A percentile compares a stretch with the other conserved stretches of the same genome.
phyloP scores from a whole-genome alignment of 1,139 yeast species.

The Pneumocystis wakefieldiae region DNA sequence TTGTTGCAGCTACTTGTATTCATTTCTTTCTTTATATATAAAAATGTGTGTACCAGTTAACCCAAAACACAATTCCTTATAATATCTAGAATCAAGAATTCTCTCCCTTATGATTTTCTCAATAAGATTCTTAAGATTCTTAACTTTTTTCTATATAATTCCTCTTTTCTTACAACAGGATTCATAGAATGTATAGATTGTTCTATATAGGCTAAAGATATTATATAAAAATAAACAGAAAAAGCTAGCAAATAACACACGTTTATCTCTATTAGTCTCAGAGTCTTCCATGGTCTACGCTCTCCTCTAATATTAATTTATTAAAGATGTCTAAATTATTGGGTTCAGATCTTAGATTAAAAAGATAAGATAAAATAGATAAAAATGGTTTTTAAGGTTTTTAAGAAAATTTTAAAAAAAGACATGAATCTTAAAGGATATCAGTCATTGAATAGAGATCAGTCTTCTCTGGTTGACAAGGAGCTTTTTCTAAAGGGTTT shows the following conservation, averaged over 20 bases:
- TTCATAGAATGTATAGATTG: slow-evolving; percentile 4
- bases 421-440: not conserved
- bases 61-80: slow-evolving; percentile 47
- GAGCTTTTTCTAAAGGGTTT: slow-evolving; percentile 30
- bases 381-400: not conserved
- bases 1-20: slow-evolving; percentile 27
- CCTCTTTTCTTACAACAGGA: not conserved
- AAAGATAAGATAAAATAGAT: not conserved
- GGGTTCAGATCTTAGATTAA: too few relatives aligned
- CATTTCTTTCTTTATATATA: not conserved
- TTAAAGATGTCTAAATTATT: too few relatives aligned
- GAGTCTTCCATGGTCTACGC: too few relatives aligned
- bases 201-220: not conserved
- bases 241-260: not conserved
- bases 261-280: too few relatives aligned
- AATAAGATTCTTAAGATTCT: slow-evolving; percentile 24
- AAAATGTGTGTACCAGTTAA: slow-evolving; percentile 27
- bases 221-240: not conserved
- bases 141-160: not conserved
- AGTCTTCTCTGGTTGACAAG: not conserved
- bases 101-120: slow-evolving; percentile 59
- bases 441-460: not conserved
- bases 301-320: too few relatives aligned
- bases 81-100: slow-evolving; percentile 51
- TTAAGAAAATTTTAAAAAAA: not conserved